These are phyloP conservation scores for Fraxinus excelsior DNA, from an alignment of 257 asterid genomes.

Conservation along the genomic window DNA sequence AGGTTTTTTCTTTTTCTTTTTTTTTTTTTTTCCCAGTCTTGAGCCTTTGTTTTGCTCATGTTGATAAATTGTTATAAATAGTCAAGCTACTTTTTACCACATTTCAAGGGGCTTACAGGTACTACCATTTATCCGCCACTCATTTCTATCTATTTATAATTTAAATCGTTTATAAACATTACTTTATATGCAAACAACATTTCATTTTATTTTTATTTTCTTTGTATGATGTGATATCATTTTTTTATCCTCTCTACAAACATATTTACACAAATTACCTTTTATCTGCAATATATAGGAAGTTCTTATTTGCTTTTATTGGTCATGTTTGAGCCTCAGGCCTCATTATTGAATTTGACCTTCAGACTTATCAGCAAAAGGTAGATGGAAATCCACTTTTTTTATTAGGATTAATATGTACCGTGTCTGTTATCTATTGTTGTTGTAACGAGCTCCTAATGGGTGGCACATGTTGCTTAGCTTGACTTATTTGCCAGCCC, in stretches of 20 bases:
- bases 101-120: too few relatives aligned
- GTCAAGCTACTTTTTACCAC: too few relatives aligned
- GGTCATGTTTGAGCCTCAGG: background rate
- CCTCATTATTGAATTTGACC: background rate
- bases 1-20: background rate
- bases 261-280: background rate
- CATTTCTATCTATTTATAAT: too few relatives aligned
- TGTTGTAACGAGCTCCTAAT: background rate
- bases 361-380: background rate
- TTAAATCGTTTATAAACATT: too few relatives aligned
- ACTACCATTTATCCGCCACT: too few relatives aligned
- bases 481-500: background rate
- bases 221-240: background rate
- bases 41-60: background rate
- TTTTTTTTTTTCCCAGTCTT: background rate
- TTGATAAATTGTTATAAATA: background rate
- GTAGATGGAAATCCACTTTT: background rate
- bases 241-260: background rate
- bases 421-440: background rate
- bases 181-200: background rate
- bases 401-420: background rate
- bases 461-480: background rate
- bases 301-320: background rate
- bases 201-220: too few relatives aligned
- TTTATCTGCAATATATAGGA: background rate